Evolutionary conservation across 257 asterid genomes (phyloP).

Genomic region (Ocimum tenuiflorum): DNA sequence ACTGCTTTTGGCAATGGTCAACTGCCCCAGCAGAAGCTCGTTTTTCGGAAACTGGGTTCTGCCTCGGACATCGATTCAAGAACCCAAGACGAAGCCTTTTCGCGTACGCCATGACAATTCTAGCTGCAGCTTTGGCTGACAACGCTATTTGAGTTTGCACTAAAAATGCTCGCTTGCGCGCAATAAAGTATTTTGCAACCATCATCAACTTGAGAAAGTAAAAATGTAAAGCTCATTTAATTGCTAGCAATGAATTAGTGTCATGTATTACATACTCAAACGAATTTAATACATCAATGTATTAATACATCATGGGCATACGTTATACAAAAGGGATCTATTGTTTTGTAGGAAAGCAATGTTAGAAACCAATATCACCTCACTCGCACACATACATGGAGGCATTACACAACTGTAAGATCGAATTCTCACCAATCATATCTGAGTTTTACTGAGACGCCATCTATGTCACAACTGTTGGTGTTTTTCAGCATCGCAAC

Average conservation of each 20-base stretch:
- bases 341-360: conserved; percentile 16
- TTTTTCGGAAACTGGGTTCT: conserved; percentile 40
- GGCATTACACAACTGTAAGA: conserved; percentile 5
- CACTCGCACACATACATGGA: background rate
- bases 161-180: no score
- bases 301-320: background rate
- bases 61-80: conserved; percentile 38
- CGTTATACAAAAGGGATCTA: conserved; percentile 19
- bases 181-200: no score
- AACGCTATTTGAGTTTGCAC: no score
- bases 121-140: no score
- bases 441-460: no score
- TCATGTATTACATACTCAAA: conserved; percentile 15
- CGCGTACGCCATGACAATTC: conserved; percentile 28
- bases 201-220: no score
- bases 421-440: background rate
- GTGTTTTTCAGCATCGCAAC: background rate
- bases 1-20: conserved; percentile 71
- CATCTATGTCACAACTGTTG: background rate
- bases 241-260: background rate
- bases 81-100: conserved; percentile 36
- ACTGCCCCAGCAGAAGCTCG: conserved; percentile 78
- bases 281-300: background rate
- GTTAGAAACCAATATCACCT: background rate
- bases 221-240: background rate